phyloP scores from a whole-genome alignment of 768 basidiomycete species.

The Trametes elegans region DNA sequence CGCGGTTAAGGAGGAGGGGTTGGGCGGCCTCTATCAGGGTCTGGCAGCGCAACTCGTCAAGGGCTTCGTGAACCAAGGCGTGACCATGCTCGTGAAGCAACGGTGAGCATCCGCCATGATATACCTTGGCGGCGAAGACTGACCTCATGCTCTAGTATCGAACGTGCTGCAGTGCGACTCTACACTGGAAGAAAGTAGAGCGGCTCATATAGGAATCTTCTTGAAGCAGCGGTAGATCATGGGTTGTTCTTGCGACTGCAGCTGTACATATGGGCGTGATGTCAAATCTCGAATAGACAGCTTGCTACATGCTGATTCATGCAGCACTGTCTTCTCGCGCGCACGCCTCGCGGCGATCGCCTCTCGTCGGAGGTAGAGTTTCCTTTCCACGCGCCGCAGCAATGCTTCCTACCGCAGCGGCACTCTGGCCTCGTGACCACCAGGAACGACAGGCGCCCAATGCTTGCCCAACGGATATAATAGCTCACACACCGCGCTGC shows the following conservation, averaged over 20 bases:
- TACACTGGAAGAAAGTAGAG: neutral
- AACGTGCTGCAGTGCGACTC: conserved; percentile 3
- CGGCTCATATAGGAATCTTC: neutral
- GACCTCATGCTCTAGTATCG: neutral
- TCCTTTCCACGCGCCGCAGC: too few species aligned
- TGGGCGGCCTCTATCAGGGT: conserved; percentile 48
- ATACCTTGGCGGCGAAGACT: neutral
- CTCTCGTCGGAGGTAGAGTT: too few species aligned
- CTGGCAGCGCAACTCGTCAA: conserved; percentile 50
- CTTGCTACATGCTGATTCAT: too few species aligned
- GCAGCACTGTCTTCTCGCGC: too few species aligned
- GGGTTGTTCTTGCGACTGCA: neutral
- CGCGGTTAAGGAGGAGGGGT: conserved; percentile 16
- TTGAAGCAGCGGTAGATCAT: neutral
- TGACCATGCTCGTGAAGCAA: conserved; percentile 59
- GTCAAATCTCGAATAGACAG: too few species aligned
- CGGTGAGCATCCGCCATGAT: conserved; percentile 30
- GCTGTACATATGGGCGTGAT: too few species aligned
- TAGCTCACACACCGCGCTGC: too few species aligned
- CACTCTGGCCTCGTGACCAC: too few species aligned
- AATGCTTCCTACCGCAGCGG: too few species aligned
- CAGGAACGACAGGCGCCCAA: too few species aligned
- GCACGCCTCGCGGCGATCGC: too few species aligned
- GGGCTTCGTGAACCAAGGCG: conserved; percentile 54
- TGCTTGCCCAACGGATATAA: too few species aligned